phyloP scores from a whole-genome alignment of 345 rosid genomes.

The Ceriops zippeliana region DNA sequence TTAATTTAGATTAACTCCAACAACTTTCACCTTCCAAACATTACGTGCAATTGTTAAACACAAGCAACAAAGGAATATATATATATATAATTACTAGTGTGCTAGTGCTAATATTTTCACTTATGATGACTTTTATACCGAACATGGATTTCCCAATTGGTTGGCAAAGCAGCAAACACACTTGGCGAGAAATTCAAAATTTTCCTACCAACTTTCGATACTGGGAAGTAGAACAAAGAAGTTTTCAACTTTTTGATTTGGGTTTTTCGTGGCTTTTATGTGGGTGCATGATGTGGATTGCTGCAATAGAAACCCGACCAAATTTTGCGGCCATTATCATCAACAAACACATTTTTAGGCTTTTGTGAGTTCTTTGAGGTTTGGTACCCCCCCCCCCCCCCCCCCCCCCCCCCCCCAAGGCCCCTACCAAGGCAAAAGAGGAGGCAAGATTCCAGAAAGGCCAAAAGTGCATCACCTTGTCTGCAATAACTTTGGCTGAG shows the following conservation, averaged over 20 bases:
- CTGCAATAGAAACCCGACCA: slow-evolving; percentile 34
- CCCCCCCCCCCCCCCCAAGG: too few relatives aligned
- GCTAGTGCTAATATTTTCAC: slow-evolving; percentile 4
- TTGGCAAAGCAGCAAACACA: slow-evolving; percentile 26
- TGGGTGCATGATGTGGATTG: slow-evolving; percentile 35
- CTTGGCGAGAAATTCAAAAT: slow-evolving; percentile 12
- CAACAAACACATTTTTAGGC: slow-evolving; percentile 19
- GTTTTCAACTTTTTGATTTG: neutral
- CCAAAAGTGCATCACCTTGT: neutral
- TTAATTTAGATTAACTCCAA: too few relatives aligned
- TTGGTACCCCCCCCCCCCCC: neutral
- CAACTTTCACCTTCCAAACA: neutral
- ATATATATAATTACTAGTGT: too few relatives aligned
- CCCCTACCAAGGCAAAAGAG: neutral
- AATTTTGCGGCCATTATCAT: neutral
- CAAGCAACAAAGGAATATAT: too few relatives aligned
- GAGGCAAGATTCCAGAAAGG: slow-evolving; percentile 15
- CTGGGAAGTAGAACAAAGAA: neutral
- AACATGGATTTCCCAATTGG: slow-evolving; percentile 35
- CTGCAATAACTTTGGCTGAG: neutral
- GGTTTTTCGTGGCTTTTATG: slow-evolving; percentile 2
- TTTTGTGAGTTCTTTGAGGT: slow-evolving; percentile 7
- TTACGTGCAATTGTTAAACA: neutral
- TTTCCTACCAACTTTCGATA: slow-evolving; percentile 4
- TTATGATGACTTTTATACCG: slow-evolving; percentile 7